Evolutionary conservation across 179 eudicot genomes (phyloP), one percentile per base, ranked within the genome.

Genomic region (Heliamphora pulchella): DNA sequence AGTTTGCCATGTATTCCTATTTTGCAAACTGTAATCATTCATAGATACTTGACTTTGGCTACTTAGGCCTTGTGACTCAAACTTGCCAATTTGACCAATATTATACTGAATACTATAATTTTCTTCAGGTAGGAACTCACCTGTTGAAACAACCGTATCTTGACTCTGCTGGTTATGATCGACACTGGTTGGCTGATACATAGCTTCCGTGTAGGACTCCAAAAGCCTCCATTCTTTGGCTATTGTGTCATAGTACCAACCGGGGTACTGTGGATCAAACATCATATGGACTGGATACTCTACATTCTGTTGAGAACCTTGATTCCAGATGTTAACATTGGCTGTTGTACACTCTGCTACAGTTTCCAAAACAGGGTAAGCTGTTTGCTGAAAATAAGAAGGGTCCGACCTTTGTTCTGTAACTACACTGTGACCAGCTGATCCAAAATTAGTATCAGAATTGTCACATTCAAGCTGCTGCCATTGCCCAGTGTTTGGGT

Each of bases 231-330:
- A 96, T 70, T 87, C 89, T 80, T 86, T 91, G 31, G 90, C 81
- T 74, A 82, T 86, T 63, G 94, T 91, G 80, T 96, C 97, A 83
- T 94, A 96, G 83, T 91, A 96, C 98, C 97, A 94, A 77, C 91
- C 98, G 84, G 98, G 99, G 83, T 96, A 94, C 68, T 92, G 94
- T 58, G 94, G 91, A 86, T 96, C 97, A 85, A 94, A 94, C 65
- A 87, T 76, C 98, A 96, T 92, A 86, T 92, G 87, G 50, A 85
- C 80, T 10, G 99, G 97, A 81, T 96, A 96, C 78, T 80, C 91
- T 31, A 71, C 43, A 64, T 84, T 86, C 79, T 58, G 89, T 55
- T 84, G 87, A 64, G 89, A 76, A 76, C 72, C 63, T 71, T 86
- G 86, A 87, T 85, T 79, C 89, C 79, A 84, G n/a, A 74, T 65